phyloP scores from a whole-genome alignment of 148 eudicot species.

The Rhododendron griersonianum region DNA sequence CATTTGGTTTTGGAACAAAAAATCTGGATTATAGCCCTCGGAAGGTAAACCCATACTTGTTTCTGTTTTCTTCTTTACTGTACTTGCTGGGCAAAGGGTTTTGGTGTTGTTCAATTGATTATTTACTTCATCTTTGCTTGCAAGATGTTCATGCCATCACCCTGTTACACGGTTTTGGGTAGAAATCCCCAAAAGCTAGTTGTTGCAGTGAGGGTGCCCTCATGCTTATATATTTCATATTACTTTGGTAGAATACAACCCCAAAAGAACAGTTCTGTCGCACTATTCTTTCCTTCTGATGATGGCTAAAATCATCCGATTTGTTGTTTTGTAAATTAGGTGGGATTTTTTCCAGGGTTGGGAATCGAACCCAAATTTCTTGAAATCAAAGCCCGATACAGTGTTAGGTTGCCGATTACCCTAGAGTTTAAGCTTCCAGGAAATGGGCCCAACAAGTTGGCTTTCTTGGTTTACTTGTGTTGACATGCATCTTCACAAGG shows the following conservation, averaged over 20 bases:
- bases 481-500: not conserved
- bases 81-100: not conserved
- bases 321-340: not conserved
- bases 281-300: not conserved
- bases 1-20: conserved; percentile 59
- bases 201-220: not conserved
- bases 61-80: not conserved
- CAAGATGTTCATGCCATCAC: not conserved
- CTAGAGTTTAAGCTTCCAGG: not conserved
- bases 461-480: not conserved
- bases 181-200: not conserved
- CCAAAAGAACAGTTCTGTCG: not conserved
- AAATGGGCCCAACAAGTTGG: not conserved
- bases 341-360: not conserved
- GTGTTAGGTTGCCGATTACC: not conserved
- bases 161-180: not conserved
- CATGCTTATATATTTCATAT: not conserved
- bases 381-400: not conserved
- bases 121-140: not conserved
- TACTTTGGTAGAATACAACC: not conserved
- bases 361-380: not conserved
- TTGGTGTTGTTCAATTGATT: not conserved
- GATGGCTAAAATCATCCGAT: not conserved
- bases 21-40: conserved; percentile 39
- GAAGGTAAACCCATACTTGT: conserved; percentile 44